Conservation (phyloP, 305 asterid species). For the Fraxinus platypoda region DNA sequence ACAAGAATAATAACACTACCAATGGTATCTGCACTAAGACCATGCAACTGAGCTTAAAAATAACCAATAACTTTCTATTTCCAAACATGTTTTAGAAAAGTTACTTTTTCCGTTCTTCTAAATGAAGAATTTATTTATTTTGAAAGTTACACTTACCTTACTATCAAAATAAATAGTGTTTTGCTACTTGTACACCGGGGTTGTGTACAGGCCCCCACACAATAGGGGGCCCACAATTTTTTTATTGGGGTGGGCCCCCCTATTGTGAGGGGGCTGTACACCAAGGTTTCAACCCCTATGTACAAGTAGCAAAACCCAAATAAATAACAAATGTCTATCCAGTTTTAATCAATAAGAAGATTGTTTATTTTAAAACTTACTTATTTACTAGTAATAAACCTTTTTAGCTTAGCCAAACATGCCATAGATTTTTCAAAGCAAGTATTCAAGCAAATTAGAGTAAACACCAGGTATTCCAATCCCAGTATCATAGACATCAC, state of each 20-base stretch:
- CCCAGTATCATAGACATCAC: constrained; percentile 88
- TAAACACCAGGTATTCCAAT: constrained; percentile 88
- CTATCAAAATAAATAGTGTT: background rate
- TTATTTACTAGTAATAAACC: background rate
- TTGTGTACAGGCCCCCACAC: background rate
- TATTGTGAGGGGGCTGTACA: background rate
- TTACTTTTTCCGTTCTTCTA: background rate
- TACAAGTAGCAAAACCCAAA: background rate
- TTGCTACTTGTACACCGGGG: background rate
- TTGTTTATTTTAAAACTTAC: background rate
- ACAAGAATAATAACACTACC: background rate
- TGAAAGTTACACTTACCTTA: background rate
- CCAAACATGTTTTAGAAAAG: background rate
- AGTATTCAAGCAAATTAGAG: background rate
- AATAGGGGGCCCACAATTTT: background rate
- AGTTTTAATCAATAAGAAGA: background rate
- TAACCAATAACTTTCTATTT: background rate
- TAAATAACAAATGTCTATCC: background rate
- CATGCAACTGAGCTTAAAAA: background rate
- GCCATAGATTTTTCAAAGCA: background rate
- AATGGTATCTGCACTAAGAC: background rate
- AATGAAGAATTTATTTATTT: background rate
- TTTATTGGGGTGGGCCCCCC: background rate
- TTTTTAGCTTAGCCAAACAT: constrained; percentile 3
- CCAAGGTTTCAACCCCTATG: background rate